Percentiles rank a stretch among this genome's conserved stretches.
Evolutionary conservation across 2,329 filamentous ascomycete genomes (phyloP).

Genomic region (Xylaria sp.): DNA sequence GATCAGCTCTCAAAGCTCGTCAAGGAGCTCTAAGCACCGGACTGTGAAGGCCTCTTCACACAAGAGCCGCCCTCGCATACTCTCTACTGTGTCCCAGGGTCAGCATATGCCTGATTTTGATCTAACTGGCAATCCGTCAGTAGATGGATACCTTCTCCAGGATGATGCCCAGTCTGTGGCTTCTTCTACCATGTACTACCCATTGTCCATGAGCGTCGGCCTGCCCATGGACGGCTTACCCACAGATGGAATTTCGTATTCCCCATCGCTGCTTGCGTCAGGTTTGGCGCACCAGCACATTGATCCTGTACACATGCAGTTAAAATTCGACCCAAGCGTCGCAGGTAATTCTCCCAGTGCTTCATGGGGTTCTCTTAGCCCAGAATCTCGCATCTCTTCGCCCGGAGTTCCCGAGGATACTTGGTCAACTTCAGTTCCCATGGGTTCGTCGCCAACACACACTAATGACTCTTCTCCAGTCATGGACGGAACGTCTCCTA

Average conservation of each 20-base stretch:
- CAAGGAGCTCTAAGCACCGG: slow-evolving; percentile 52
- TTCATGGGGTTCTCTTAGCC: slow-evolving; percentile 58
- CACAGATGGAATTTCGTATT: slow-evolving; percentile 51
- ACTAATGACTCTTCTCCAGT: slow-evolving; percentile 56
- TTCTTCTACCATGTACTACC: slow-evolving; percentile 58
- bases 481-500: slow-evolving; percentile 57
- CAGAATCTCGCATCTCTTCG: slow-evolving; percentile 58
- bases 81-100: slow-evolving; percentile 55
- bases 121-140: slow-evolving; percentile 58
- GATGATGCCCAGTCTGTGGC: slow-evolving; percentile 54
- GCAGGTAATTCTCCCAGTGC: slow-evolving; percentile 57
- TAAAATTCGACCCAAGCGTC: slow-evolving; percentile 58
- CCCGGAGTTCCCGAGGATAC: slow-evolving; percentile 56
- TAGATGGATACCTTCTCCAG: slow-evolving; percentile 58
- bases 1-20: slow-evolving; percentile 51
- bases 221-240: slow-evolving; percentile 52
- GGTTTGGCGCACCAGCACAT: slow-evolving; percentile 59
- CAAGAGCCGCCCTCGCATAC: slow-evolving; percentile 51
- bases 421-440: slow-evolving; percentile 47
- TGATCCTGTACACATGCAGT: slow-evolving; percentile 60
- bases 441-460: slow-evolving; percentile 51
- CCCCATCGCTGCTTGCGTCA: slow-evolving; percentile 48
- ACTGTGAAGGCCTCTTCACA: slow-evolving; percentile 49
- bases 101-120: slow-evolving; percentile 58
- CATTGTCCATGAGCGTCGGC: slow-evolving; percentile 40